Evolutionary conservation across 129 eudicot genomes (phyloP).

Genomic region (Escallonia rubra): DNA sequence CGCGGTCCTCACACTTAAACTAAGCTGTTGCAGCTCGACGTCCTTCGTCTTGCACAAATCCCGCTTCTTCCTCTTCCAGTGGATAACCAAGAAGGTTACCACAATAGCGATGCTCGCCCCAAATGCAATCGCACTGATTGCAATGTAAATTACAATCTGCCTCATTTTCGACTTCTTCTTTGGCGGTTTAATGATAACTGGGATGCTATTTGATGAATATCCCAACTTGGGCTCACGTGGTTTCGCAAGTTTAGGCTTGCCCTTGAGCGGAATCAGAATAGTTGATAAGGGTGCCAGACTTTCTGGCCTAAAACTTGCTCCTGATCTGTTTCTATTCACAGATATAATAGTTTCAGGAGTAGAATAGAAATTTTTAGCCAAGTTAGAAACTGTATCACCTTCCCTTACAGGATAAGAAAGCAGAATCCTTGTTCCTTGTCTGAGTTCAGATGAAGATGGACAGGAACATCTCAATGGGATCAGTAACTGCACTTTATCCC

Average conservation of each 20-base stretch:
- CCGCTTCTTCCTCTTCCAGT: slow-evolving; percentile 23
- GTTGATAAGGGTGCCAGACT: slow-evolving; percentile 23
- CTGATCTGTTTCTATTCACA: slow-evolving; percentile 17
- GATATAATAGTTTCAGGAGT: slow-evolving; percentile 21
- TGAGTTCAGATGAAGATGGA: slow-evolving; percentile 18
- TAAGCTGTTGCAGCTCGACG: slow-evolving; percentile 66
- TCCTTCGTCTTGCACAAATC: slow-evolving; percentile 27
- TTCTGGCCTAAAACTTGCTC: slow-evolving; percentile 15
- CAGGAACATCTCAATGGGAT: slow-evolving; percentile 51
- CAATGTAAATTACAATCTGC: slow-evolving; percentile 37
- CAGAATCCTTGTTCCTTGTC: slow-evolving; percentile 17
- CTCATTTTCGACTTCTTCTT: slow-evolving; percentile 25
- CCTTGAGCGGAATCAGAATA: slow-evolving; percentile 29
- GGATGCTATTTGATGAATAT: slow-evolving; percentile 13
- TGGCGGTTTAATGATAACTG: slow-evolving; percentile 11
- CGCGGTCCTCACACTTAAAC: slow-evolving; percentile 65
- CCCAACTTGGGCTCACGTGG: slow-evolving; percentile 26
- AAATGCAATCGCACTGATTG: slow-evolving; percentile 36
- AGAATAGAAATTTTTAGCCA: slow-evolving; percentile 26
- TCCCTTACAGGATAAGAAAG: slow-evolving; percentile 34
- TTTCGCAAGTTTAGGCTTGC: slow-evolving; percentile 27
- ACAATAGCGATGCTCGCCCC: slow-evolving; percentile 28
- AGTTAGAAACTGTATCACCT: slow-evolving; percentile 33
- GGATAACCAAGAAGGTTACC: slow-evolving; percentile 26
- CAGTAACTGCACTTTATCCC: slow-evolving; percentile 14